Evolutionary conservation across 2,329 filamentous ascomycete species (phyloP).

Genomic region (Sporothrix phasma): DNA sequence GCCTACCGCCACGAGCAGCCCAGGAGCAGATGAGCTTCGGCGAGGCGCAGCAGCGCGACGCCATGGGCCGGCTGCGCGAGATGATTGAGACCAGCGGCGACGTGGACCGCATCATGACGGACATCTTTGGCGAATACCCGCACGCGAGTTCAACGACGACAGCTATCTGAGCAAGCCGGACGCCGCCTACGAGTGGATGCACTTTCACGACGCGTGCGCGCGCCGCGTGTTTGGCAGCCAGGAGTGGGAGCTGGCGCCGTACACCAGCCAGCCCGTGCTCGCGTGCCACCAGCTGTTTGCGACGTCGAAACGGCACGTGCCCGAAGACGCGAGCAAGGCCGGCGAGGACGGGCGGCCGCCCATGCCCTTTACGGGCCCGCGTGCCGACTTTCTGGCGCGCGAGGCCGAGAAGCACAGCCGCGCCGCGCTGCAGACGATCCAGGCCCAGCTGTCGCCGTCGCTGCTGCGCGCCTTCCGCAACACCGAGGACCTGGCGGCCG

Average conservation of each 20-base stretch:
- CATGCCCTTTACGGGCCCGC: slow-evolving; percentile 68
- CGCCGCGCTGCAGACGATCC: slow-evolving; percentile 62
- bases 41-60: slow-evolving; percentile 61
- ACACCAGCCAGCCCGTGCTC: slow-evolving; percentile 75
- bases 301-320: slow-evolving; percentile 47
- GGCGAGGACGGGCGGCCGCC: slow-evolving; percentile 35
- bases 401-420: slow-evolving; percentile 75
- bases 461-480: slow-evolving; percentile 71
- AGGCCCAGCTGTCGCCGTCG: slow-evolving; percentile 59
- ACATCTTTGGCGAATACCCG: slow-evolving; percentile 81
- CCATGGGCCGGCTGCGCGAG: slow-evolving; percentile 60
- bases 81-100: slow-evolving; percentile 75
- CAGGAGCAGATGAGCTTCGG: slow-evolving; percentile 55
- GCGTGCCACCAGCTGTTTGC: slow-evolving; percentile 91
- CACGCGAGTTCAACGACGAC: slow-evolving; percentile 86
- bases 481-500: slow-evolving; percentile 63
- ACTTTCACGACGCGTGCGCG: slow-evolving; percentile 82
- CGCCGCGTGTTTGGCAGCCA: slow-evolving; percentile 71
- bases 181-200: slow-evolving; percentile 83
- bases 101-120: slow-evolving; percentile 65
- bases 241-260: slow-evolving; percentile 85
- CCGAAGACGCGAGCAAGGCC: slow-evolving; percentile 31
- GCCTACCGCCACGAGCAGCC: slow-evolving; percentile 45
- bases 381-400: slow-evolving; percentile 70
- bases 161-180: slow-evolving; percentile 81